Conservation (phyloP, 441 rosid genomes). For the Bocquillonia castaneifolia region DNA sequence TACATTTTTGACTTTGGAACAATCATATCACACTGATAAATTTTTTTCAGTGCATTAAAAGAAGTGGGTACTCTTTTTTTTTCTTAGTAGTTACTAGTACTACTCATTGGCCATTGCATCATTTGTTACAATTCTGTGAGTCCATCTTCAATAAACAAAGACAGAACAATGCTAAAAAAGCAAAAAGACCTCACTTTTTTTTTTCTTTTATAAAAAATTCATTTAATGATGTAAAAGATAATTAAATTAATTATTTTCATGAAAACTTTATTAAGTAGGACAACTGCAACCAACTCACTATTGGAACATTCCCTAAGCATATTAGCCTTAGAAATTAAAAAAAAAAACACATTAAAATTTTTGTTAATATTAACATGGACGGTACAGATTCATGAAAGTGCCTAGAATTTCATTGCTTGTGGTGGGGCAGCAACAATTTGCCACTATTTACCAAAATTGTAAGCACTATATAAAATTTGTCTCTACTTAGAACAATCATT, state of each 20-base stretch:
- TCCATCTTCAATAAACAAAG: conserved; percentile 18
- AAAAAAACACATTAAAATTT: no score
- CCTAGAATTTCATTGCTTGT: conserved; percentile 22
- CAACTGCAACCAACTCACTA: conserved; percentile 31
- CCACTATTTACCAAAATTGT: conserved; percentile 24
- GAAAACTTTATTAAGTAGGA: conserved; percentile 20
- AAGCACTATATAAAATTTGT: conserved; percentile 32
- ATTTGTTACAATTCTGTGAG: background rate
- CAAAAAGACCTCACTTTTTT: conserved; percentile 18
- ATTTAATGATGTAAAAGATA: no score
- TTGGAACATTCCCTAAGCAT: conserved; percentile 19
- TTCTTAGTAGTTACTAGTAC: conserved; percentile 3
- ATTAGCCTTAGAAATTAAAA: background rate
- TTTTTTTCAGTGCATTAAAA: conserved; percentile 15
- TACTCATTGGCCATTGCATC: background rate
- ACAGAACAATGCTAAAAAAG: conserved; percentile 13
- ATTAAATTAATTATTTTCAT: no score
- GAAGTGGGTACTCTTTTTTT: conserved; percentile 22
- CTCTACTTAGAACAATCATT: conserved; percentile 30
- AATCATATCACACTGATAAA: conserved; percentile 9
- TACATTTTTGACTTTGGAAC: conserved; percentile 27
- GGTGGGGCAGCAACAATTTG: conserved; percentile 24
- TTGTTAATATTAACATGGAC: background rate
- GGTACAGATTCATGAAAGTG: conserved; percentile 9
- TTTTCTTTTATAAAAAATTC: conserved; percentile 14